phyloP scores from a whole-genome alignment of 2,329 filamentous ascomycete species.

The Septoria petroselini region DNA sequence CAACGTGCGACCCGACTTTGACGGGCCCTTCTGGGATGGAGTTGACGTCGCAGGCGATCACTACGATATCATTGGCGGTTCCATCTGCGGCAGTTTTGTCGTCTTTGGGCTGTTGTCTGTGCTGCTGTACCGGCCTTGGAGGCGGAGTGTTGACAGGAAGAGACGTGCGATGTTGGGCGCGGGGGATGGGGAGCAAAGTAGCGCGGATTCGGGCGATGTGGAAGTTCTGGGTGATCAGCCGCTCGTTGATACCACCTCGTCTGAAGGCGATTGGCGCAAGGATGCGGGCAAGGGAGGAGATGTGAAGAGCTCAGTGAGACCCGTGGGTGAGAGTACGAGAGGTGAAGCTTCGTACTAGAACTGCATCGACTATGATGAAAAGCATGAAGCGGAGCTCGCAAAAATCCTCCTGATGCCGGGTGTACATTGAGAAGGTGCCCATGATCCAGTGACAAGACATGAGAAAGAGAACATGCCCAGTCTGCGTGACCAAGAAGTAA shows the following conservation, averaged over 20 bases:
- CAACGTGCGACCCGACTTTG: slow-evolving; percentile 66
- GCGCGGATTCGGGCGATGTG: slow-evolving; percentile 9
- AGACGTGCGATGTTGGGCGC: slow-evolving; percentile 3
- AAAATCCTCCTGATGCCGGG: too few relatives aligned
- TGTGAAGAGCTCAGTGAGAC: slow-evolving; percentile 17
- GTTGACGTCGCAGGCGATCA: slow-evolving; percentile 72
- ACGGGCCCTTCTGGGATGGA: slow-evolving; percentile 85
- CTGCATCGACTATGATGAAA: too few relatives aligned
- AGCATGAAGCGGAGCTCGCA: too few relatives aligned
- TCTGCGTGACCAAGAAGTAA: too few relatives aligned
- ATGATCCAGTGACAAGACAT: too few relatives aligned
- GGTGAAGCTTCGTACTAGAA: not conserved
- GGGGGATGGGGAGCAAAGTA: slow-evolving; percentile 10
- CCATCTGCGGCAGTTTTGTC: slow-evolving; percentile 81
- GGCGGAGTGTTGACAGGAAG: slow-evolving; percentile 53
- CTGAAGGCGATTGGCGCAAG: slow-evolving; percentile 6
- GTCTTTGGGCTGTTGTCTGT: slow-evolving; percentile 72
- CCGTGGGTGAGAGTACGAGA: slow-evolving; percentile 17
- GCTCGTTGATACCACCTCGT: slow-evolving; percentile 15
- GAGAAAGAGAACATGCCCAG: too few relatives aligned
- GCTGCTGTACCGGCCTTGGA: slow-evolving; percentile 76
- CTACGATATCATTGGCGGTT: slow-evolving; percentile 81
- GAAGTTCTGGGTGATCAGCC: slow-evolving; percentile 17
- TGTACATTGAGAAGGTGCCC: too few relatives aligned
- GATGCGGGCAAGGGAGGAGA: slow-evolving; percentile 12